Evolutionary conservation across 2,329 filamentous ascomycete genomes (phyloP).

Genomic region (Nemania sp.): DNA sequence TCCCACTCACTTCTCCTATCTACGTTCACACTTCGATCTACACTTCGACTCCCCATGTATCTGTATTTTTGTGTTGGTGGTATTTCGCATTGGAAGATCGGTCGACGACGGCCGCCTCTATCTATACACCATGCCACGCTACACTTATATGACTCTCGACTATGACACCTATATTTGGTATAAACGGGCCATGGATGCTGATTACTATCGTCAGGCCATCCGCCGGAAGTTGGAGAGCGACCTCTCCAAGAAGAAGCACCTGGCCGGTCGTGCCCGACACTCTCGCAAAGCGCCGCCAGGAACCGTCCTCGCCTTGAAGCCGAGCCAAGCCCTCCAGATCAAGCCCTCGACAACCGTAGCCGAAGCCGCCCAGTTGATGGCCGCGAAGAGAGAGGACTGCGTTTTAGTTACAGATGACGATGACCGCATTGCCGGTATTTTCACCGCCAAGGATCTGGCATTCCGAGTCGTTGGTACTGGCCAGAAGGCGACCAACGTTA

Average conservation of each 20-base stretch:
- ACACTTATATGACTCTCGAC: conserved; percentile 31
- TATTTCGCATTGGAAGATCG: conserved; percentile 10
- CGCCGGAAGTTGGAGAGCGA: conserved; percentile 97
- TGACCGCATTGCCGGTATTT: conserved; percentile 97
- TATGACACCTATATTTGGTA: conserved; percentile 35
- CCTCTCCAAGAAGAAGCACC: conserved; percentile 95
- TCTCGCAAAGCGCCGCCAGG: conserved; percentile 95
- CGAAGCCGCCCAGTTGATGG: conserved; percentile 98
- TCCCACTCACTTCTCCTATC: background rate
- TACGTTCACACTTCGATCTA: conserved; percentile 21
- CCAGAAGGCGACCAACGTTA: conserved; percentile 87
- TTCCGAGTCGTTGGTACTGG: conserved; percentile 95
- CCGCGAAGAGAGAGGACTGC: conserved; percentile 97
- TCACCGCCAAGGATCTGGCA: conserved; percentile 97
- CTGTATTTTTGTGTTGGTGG: background rate
- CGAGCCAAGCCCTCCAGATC: conserved; percentile 95
- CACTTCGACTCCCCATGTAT: conserved; percentile 30
- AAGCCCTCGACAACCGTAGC: conserved; percentile 94
- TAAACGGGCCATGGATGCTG: conserved; percentile 48
- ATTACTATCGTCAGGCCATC: conserved; percentile 77
- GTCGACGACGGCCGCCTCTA: background rate
- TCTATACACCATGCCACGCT: conserved; percentile 15
- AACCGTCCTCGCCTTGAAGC: conserved; percentile 94
- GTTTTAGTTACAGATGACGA: conserved; percentile 98
- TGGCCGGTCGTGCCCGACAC: conserved; percentile 80